phyloP scores from a whole-genome alignment of 2,329 filamentous ascomycete genomes.

The Diaporthe velutina region DNA sequence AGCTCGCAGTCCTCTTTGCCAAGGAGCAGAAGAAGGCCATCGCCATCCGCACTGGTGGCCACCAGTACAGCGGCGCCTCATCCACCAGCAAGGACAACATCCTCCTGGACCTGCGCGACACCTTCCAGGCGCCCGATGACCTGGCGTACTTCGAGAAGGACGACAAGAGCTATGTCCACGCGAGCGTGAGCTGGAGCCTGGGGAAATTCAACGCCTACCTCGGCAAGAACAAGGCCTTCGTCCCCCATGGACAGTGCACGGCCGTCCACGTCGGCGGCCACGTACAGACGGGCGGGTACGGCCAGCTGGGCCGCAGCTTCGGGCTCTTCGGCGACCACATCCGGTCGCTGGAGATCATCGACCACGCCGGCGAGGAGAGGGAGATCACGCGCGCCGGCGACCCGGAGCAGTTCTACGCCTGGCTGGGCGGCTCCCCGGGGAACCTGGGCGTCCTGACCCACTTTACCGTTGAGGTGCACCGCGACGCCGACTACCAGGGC shows the following conservation, averaged over 20 bases:
- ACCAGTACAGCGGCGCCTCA: slow-evolving; percentile 64
- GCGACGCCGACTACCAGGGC: slow-evolving; percentile 48
- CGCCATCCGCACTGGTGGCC: slow-evolving; percentile 61
- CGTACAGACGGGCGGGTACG: slow-evolving; percentile 62
- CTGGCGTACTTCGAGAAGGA: slow-evolving; percentile 49
- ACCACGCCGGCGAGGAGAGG: slow-evolving; percentile 58
- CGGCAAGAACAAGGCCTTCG: slow-evolving; percentile 55
- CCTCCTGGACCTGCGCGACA: slow-evolving; percentile 58
- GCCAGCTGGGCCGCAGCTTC: slow-evolving; percentile 60
- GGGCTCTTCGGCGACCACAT: slow-evolving; percentile 69
- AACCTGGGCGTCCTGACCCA: slow-evolving; percentile 70
- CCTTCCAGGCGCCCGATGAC: slow-evolving; percentile 52
- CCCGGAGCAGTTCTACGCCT: slow-evolving; percentile 70
- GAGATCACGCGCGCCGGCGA: slow-evolving; percentile 62
- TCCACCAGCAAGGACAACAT: slow-evolving; percentile 59
- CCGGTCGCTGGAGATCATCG: slow-evolving; percentile 61
- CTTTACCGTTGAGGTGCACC: slow-evolving; percentile 59
- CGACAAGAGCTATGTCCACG: slow-evolving; percentile 52
- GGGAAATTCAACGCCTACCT: slow-evolving; percentile 59
- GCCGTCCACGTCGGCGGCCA: slow-evolving; percentile 61
- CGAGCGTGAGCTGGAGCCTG: slow-evolving; percentile 57
- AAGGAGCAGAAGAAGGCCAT: slow-evolving; percentile 55
- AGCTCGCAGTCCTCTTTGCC: slow-evolving; percentile 55
- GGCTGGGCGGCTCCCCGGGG: slow-evolving; percentile 69
- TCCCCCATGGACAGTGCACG: slow-evolving; percentile 60